These are phyloP conservation scores for Blastobotrys proliferans DNA, from an alignment of 1,139 yeast species.

Conservation along the genomic window DNA sequence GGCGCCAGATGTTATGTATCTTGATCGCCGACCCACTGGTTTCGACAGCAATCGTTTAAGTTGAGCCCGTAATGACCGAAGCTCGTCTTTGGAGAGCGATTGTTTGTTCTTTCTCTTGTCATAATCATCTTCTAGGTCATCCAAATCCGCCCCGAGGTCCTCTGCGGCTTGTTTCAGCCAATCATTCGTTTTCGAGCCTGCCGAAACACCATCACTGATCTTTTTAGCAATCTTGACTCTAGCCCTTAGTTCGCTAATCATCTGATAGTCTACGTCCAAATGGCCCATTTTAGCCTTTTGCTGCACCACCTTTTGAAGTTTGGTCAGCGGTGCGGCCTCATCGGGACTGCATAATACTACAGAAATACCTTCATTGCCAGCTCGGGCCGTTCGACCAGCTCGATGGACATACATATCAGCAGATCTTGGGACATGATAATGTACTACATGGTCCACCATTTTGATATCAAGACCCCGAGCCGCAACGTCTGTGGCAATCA, in stretches of 20 bases:
- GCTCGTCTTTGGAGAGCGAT: slow-evolving; percentile 31
- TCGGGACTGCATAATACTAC: slow-evolving; percentile 90
- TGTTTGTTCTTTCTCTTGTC: slow-evolving; percentile 13
- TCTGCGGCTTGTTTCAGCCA: slow-evolving; percentile 93
- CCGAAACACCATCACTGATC: slow-evolving; percentile 65
- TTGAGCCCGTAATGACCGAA: slow-evolving; percentile 49
- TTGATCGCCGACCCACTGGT: slow-evolving; percentile 52
- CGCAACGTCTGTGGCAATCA: slow-evolving; percentile 95
- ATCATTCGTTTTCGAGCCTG: slow-evolving; percentile 63
- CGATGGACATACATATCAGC: slow-evolving; percentile 95
- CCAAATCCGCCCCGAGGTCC: slow-evolving; percentile 76
- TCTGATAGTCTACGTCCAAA: slow-evolving; percentile 73
- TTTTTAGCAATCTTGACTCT: slow-evolving; percentile 66
- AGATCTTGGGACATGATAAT: slow-evolving; percentile 89
- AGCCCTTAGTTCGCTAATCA: slow-evolving; percentile 64
- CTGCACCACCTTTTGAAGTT: slow-evolving; percentile 58
- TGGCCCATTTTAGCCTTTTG: slow-evolving; percentile 48
- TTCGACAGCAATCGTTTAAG: slow-evolving; percentile 51
- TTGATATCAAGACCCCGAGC: slow-evolving; percentile 98
- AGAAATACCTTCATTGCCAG: slow-evolving; percentile 89
- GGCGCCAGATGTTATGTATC: slow-evolving; percentile 79
- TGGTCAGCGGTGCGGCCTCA: slow-evolving; percentile 77
- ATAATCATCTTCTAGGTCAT: slow-evolving; percentile 63
- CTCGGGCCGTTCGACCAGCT: slow-evolving; percentile 98
- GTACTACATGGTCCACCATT: slow-evolving; percentile 87